A percentile compares a stretch with the other conserved stretches of the same genome.
These are phyloP conservation scores for Neoascochyta sp. DNA, from an alignment of 2,329 filamentous ascomycete species.

Conservation along the genomic window DNA sequence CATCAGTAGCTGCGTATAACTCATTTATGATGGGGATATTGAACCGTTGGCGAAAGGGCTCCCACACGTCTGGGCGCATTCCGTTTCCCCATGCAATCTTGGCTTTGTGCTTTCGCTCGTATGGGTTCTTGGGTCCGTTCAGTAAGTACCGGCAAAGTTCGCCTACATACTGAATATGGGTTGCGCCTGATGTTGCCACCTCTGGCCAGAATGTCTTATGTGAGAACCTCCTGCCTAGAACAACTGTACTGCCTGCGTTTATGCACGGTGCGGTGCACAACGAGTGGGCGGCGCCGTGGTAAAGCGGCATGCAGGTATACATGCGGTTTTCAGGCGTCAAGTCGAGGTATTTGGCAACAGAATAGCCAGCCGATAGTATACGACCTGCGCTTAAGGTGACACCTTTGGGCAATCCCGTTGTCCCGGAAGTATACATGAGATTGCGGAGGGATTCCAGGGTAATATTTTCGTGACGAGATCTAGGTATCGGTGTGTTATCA, in stretches of 20 bases:
- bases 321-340: slow-evolving; percentile 29
- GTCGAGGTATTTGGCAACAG: slow-evolving; percentile 20
- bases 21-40: slow-evolving; percentile 40
- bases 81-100: slow-evolving; percentile 40
- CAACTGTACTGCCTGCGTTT: slow-evolving; percentile 31
- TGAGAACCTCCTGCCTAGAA: slow-evolving; percentile 30
- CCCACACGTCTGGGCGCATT: slow-evolving; percentile 43
- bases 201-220: slow-evolving; percentile 40
- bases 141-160: slow-evolving; percentile 38
- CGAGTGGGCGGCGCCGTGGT: slow-evolving; percentile 34
- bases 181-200: slow-evolving; percentile 28
- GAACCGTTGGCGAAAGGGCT: slow-evolving; percentile 39
- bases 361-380: slow-evolving; percentile 24
- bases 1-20: slow-evolving; percentile 41
- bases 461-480: slow-evolving; percentile 19
- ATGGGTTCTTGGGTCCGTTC: slow-evolving; percentile 30
- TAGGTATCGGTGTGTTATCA: slow-evolving; percentile 21
- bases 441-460: slow-evolving; percentile 24
- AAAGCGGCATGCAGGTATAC: slow-evolving; percentile 40
- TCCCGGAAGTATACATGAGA: slow-evolving; percentile 38
- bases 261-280: slow-evolving; percentile 29
- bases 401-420: slow-evolving; percentile 35
- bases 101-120: slow-evolving; percentile 33
- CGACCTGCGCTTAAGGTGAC: slow-evolving; percentile 27
- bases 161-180: slow-evolving; percentile 38